Base-by-base conservation (phyloP, 371 early-diverging fungal species). In the Encephalitozoon cuniculi region DNA sequence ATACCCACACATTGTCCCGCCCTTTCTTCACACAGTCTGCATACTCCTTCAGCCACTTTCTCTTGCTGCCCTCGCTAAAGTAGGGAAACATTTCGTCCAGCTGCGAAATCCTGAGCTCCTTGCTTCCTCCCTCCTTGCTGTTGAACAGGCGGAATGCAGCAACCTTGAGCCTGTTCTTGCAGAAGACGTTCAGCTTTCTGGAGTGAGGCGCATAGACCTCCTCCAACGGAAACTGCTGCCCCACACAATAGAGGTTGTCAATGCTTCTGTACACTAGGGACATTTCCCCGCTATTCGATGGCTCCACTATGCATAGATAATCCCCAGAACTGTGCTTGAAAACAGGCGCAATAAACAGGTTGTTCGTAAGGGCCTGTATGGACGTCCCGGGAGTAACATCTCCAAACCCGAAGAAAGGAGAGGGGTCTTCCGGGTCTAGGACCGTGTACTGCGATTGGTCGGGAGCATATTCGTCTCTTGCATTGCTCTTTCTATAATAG, bases 171-270 rank as follows among this genome's bases (percentile, higher is more conserved):
- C 96, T 87, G 70, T 90, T 90, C 81, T 93, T 94, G 79, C 93
- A 88, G 30, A 91, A 91, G 2, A 93, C 90, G 11, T 93, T 94
- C 18, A 93, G 89, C 78, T 91, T 93, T 71, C 99, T 89, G 18
- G 95, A 92, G 78, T 96, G 96, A 32, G 98, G 98, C 1, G 92
- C 90, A 28, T 94, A 96, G 3, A 96, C 94, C 82, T 96, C 96
- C 77, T 90, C 90, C 41, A 92, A 84, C 8, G 97, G 97, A 74
- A 93, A 93, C 0, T 92, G 91, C 84, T 99, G 98, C 4, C 99
- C 99, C n/a, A 92, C 91, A 8, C 90, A 88, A 82, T 89, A 96
- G 3, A 93, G 83, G 75, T 88, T 86, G 6, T 90, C 90, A 32
- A 96, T 90, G 34, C 90, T 89, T 23, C 97, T 88, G 18, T 40